phyloP scores from a whole-genome alignment of 371 early-diverging fungal genomes.

The Caulochytrium protostelioides region DNA sequence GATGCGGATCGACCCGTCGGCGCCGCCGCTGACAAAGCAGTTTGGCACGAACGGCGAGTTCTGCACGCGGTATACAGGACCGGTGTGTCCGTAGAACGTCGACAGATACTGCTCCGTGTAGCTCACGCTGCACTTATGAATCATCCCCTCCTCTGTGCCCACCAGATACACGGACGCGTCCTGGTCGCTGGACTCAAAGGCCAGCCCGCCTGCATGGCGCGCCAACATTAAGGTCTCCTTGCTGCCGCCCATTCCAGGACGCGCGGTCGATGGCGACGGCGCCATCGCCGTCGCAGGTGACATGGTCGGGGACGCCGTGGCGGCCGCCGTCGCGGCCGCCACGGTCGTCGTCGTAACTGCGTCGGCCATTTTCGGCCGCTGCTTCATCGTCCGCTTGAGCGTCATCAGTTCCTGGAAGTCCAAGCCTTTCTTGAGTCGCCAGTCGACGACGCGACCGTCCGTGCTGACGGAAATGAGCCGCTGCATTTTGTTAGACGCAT shows the following conservation, averaged over 20 bases:
- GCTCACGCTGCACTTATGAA: conserved; percentile 26
- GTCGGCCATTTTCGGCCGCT: conserved; percentile 3
- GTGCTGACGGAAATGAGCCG: conserved; percentile 10
- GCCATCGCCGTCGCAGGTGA: too few relatives aligned
- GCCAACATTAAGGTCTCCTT: conserved; percentile 20
- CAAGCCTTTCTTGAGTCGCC: conserved; percentile 25
- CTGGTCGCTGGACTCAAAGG: conserved; percentile 22
- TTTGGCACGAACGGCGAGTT: conserved; percentile 24
- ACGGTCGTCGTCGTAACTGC: background rate
- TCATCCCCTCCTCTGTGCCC: conserved; percentile 29
- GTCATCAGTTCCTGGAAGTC: conserved; percentile 27
- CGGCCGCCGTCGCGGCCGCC: conserved; percentile 1
- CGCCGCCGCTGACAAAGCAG: conserved; percentile 16
- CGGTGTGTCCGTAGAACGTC: conserved; percentile 24
- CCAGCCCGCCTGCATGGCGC: conserved; percentile 24
- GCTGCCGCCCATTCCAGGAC: conserved; percentile 1
- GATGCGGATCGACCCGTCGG: conserved; percentile 28
- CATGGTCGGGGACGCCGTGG: background rate
- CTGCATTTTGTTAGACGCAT: conserved; percentile 5
- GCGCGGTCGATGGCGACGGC: conserved; percentile 1
- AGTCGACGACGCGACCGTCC: conserved; percentile 27
- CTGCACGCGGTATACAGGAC: conserved; percentile 21
- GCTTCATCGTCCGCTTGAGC: conserved; percentile 22
- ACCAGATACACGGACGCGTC: conserved; percentile 17
- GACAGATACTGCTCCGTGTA: conserved; percentile 32